Base-by-base conservation (phyloP, 2,329 filamentous ascomycete species). In the Mycosphaerella sp. region DNA sequence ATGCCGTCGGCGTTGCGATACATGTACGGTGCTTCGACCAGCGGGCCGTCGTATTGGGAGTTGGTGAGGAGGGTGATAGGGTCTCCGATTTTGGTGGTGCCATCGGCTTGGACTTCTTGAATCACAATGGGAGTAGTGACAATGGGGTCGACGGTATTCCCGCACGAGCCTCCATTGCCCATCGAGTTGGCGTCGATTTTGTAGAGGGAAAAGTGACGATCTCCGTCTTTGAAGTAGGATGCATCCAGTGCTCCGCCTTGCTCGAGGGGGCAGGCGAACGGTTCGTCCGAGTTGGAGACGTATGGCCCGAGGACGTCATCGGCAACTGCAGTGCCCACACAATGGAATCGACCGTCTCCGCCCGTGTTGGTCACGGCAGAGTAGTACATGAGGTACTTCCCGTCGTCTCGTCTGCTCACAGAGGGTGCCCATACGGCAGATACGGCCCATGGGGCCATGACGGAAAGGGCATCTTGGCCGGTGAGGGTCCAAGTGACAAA, bases 341-440 rank as follows among this genome's bases (percentile, higher is more conserved):
- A 66, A 52, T 67, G 64, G 53, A 59, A 61, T 32, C 46, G 46
- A 1, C 57, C 56, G 39, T 58, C 57, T 7, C 61, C 63, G 8
- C 59, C 62, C 1, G 61, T 62, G 11, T 55, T 62, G 9, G 60
- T 61, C 11, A 63, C 57, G 7, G 64, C 65, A n/a, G 57, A 62
- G 58, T 62, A 67, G 52, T 66, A 67, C 54, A 67, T 57, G n/a
- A 66, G 50, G 48, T 62, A 67, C 11, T 45, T 57, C 21, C 64
- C 64, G 29, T 67, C 60, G 26, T 51, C 56, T 45, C 60, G 55
- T 6, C 54, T 54, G 39, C 54, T 63, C 32, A 70, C 64, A 41
- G 70, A 67, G 1, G 69, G 70, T 5, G 69, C 70, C 70, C 70
- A 72, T 10, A 71, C 59, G 8, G 59, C 54, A 14, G 54, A 31